Conservation (phyloP, 1,284 basidiomycete genomes). For the Cryptococcus sp. region DNA sequence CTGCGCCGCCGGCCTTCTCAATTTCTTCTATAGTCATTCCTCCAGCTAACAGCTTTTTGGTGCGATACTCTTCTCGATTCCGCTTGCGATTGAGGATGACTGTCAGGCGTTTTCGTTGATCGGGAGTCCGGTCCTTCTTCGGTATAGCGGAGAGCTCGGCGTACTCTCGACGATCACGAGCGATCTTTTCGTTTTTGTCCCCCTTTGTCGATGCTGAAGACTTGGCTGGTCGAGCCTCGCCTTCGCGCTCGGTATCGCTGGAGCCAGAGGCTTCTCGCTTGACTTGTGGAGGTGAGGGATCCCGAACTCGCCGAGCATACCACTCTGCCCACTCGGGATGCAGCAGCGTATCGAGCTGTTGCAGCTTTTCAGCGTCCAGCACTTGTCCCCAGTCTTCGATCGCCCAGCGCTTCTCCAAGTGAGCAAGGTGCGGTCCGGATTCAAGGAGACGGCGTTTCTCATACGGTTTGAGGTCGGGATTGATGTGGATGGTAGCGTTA, state of each 20-base stretch:
- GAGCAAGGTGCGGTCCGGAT: not conserved
- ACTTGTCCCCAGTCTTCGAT: slow-evolving; percentile 16
- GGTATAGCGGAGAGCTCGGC: slow-evolving; percentile 24
- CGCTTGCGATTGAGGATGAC: slow-evolving; percentile 23
- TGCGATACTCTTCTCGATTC: slow-evolving; percentile 29
- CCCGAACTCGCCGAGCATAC: slow-evolving; percentile 10
- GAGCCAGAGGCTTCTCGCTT: not conserved
- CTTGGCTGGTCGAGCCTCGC: not conserved
- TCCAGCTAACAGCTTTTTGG: slow-evolving; percentile 21
- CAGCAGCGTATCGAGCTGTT: slow-evolving; percentile 7
- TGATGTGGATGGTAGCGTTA: not conserved
- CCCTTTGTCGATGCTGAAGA: not conserved
- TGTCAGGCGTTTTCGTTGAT: slow-evolving; percentile 18
- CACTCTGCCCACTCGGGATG: slow-evolving; percentile 17
- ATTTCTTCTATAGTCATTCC: slow-evolving; percentile 34
- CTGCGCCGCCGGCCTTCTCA: slow-evolving; percentile 29
- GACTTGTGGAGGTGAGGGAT: not conserved
- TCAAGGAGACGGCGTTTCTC: not conserved
- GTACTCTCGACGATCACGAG: slow-evolving; percentile 24
- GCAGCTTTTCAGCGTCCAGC: slow-evolving; percentile 13
- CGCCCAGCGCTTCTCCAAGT: slow-evolving; percentile 11
- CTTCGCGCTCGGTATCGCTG: not conserved
- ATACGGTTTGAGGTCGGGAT: not conserved
- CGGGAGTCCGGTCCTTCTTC: slow-evolving; percentile 19
- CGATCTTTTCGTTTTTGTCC: slow-evolving; percentile 16